Evolutionary conservation across 768 basidiomycete species (phyloP).

Genomic region (Trametes maxima): DNA sequence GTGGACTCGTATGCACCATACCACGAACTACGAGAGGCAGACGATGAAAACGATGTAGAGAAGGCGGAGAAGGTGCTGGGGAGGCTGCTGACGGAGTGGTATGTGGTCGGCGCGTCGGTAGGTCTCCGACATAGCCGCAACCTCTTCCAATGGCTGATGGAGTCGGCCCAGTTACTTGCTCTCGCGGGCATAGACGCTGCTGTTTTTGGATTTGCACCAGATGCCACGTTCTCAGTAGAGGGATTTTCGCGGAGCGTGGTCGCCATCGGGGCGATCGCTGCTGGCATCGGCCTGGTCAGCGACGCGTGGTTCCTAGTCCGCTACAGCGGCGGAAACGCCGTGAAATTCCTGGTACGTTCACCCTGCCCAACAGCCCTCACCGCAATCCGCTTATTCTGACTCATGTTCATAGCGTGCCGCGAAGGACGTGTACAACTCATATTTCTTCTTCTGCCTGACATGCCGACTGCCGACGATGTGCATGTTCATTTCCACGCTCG

Average conservation of each 20-base stretch:
- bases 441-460: slow-evolving; percentile 71
- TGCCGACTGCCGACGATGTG: slow-evolving; percentile 65
- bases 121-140: slow-evolving; percentile 26
- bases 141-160: background rate
- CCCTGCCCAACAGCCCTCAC: background rate
- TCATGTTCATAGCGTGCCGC: slow-evolving; percentile 43
- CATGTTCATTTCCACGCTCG: slow-evolving; percentile 56
- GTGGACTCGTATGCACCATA: slow-evolving; percentile 60
- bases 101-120: slow-evolving; percentile 62
- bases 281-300: slow-evolving; percentile 65
- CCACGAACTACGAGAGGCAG: slow-evolving; percentile 52
- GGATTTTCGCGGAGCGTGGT: slow-evolving; percentile 52
- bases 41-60: slow-evolving; percentile 36
- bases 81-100: slow-evolving; percentile 63
- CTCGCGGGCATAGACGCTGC: slow-evolving; percentile 57
- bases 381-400: background rate
- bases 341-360: slow-evolving; percentile 55
- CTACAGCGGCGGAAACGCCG: slow-evolving; percentile 55
- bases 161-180: slow-evolving; percentile 51
- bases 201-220: slow-evolving; percentile 61
- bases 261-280: slow-evolving; percentile 57
- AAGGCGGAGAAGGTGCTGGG: slow-evolving; percentile 53
- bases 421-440: slow-evolving; percentile 57
- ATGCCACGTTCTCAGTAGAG: slow-evolving; percentile 52
- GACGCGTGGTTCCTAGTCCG: slow-evolving; percentile 68